These are phyloP conservation scores for Drosera spatulata DNA, from an alignment of 179 eudicot species.

Conservation along the genomic window DNA sequence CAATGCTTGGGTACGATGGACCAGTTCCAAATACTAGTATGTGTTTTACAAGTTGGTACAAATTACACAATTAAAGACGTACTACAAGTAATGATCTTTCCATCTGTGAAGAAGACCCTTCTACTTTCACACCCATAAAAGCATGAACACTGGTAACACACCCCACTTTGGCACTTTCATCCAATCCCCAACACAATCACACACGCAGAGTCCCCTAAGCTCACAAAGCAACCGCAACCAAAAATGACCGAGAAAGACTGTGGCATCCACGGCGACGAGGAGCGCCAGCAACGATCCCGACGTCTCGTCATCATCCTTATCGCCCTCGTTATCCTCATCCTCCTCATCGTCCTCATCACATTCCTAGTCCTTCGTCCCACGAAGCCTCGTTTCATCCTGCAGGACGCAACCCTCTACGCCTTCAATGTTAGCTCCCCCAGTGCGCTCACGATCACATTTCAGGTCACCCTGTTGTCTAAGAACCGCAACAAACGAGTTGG, in stretches of 20 bases:
- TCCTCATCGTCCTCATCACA: conserved; percentile 19
- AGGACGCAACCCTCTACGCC: conserved; percentile 53
- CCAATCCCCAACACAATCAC: too few species aligned
- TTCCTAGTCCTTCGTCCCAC: conserved; percentile 52
- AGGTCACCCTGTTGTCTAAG: conserved; percentile 43
- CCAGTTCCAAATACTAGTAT: too few species aligned
- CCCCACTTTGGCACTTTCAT: too few species aligned
- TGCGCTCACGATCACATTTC: conserved; percentile 41
- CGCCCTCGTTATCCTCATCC: conserved; percentile 14
- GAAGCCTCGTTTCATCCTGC: conserved; percentile 59
- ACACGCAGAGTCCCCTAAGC: too few species aligned
- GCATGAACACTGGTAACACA: too few species aligned
- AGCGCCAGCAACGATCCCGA: not conserved
- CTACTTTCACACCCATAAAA: too few species aligned
- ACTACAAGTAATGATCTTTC: too few species aligned
- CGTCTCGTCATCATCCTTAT: conserved; percentile 7
- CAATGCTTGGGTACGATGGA: too few species aligned
- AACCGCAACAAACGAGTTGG: conserved; percentile 62
- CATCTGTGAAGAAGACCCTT: too few species aligned
- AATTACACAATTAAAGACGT: too few species aligned
- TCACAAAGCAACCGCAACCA: too few species aligned
- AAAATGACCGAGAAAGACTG: conserved; percentile 14
- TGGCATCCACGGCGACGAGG: conserved; percentile 29
- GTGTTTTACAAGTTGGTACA: too few species aligned
- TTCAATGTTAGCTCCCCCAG: conserved; percentile 49